Percentiles rank a stretch among this genome's conserved stretches.
Evolutionary conservation across 1,139 yeast genomes (phyloP).

Genomic region (Kodamaea fungicola): DNA sequence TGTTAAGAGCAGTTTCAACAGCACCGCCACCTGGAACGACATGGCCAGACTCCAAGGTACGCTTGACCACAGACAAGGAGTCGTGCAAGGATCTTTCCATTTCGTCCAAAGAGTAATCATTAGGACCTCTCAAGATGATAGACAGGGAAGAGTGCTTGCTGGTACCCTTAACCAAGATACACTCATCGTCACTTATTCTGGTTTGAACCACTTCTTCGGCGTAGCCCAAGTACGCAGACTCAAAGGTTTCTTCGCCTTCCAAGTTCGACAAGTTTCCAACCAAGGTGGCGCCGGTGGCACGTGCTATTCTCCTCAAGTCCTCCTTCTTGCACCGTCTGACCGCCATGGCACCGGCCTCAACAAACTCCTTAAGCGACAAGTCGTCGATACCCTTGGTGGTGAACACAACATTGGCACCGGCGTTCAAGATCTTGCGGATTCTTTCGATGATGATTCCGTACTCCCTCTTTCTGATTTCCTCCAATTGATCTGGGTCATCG

Average conservation of each 20-base stretch:
- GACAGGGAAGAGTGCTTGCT: conserved; percentile 91
- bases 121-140: conserved; percentile 91
- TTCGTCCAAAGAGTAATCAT: conserved; percentile 94
- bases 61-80: conserved; percentile 89
- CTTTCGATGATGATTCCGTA: conserved; percentile 87
- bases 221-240: conserved; percentile 75
- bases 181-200: conserved; percentile 93
- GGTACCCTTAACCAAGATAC: conserved; percentile 91
- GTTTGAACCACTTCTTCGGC: conserved; percentile 94
- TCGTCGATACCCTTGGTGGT: conserved; percentile 99
- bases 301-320: conserved; percentile 92
- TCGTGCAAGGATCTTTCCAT: conserved; percentile 98
- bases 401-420: conserved; percentile 95
- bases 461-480: conserved; percentile 92
- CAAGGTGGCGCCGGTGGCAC: conserved; percentile 96
- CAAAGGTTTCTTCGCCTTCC: conserved; percentile 98
- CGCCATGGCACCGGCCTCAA: conserved; percentile 95
- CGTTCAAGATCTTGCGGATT: conserved; percentile 76
- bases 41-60: conserved; percentile 90
- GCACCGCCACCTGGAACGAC: conserved; percentile 99
- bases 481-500: conserved; percentile 96
- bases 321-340: conserved; percentile 98
- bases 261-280: conserved; percentile 84
- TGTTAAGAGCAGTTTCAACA: conserved; percentile 92
- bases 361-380: conserved; percentile 89